Percentiles rank a stretch among this genome's conserved stretches.
Evolutionary conservation across 176 grass and related monocot species (phyloP).

Genomic region (Zea mays): Zm-B73-REFERENCE-NAM-5.0 NC_050101.1:164425501-164426000

Average conservation of each 20-base stretch:
- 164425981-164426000: not conserved
- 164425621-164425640: not conserved
- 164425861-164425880: too few relatives aligned
- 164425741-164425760: not conserved
- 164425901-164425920: too few relatives aligned
- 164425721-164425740: not conserved
- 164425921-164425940: too few relatives aligned
- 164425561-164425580: not conserved
- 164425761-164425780: not conserved
- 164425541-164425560: not conserved
- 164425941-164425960: too few relatives aligned
- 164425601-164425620: not conserved
- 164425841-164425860: not conserved
- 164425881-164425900: too few relatives aligned
- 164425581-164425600: not conserved
- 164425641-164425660: not conserved
- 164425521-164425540: not conserved
- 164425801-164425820: not conserved
- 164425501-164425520: not conserved
- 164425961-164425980: too few relatives aligned
- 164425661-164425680: not conserved
- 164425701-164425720: not conserved
- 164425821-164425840: not conserved
- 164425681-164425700: not conserved
- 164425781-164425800: not conserved